These are phyloP conservation scores for Zygosaccharomyces pseudorouxii DNA, from an alignment of 805 yeast genomes.

Conservation along the genomic window DNA sequence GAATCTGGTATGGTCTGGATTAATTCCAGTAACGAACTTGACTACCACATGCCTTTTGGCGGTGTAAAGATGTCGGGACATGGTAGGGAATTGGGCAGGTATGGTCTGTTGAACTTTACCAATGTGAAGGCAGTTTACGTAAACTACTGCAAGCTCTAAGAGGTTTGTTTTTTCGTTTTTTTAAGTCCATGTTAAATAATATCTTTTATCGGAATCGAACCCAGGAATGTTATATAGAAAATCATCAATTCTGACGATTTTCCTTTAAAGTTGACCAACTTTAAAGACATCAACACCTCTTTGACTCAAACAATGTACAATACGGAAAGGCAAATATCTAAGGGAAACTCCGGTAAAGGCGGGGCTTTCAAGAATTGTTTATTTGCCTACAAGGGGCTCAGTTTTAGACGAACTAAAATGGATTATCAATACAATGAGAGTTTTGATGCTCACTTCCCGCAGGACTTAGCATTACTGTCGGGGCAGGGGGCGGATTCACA, in stretches of 20 bases:
- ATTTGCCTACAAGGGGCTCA: background rate
- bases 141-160: slow-evolving; percentile 44
- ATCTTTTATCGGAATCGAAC: background rate
- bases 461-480: slow-evolving; percentile 12
- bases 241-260: background rate
- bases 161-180: too few relatives aligned
- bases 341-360: background rate
- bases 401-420: background rate
- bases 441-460: slow-evolving; percentile 12
- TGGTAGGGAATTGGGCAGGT: slow-evolving; percentile 64
- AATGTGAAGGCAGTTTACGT: slow-evolving; percentile 68
- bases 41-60: slow-evolving; percentile 59
- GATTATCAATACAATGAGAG: slow-evolving; percentile 13
- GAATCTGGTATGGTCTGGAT: slow-evolving; percentile 53
- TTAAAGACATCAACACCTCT: background rate
- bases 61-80: slow-evolving; percentile 65
- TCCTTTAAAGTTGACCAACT: background rate
- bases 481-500: slow-evolving; percentile 6
- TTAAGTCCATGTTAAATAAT: background rate
- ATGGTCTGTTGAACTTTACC: slow-evolving; percentile 58
- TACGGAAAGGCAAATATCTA: background rate
- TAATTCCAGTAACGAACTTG: slow-evolving; percentile 54
- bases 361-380: background rate
- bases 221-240: background rate
- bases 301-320: background rate